A percentile compares a stretch with the other conserved stretches of the same genome.
Conservation (phyloP, 2,329 filamentous ascomycete species). For the Sclerotinia trifoliorum region DNA sequence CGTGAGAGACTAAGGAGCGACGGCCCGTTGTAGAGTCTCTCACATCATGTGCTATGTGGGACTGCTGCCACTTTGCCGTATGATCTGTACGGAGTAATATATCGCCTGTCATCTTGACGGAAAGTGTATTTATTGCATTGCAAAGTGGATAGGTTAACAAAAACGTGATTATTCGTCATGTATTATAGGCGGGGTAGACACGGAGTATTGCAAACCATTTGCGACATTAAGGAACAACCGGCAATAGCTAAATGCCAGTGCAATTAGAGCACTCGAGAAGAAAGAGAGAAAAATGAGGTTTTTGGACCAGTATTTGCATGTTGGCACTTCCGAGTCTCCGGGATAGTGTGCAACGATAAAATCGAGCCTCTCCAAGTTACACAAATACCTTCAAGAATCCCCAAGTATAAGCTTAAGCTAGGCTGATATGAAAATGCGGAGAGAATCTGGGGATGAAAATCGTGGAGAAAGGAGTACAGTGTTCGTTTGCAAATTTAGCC, state of each 20-base stretch:
- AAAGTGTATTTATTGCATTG: not conserved
- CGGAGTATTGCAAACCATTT: not conserved
- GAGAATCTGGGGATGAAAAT: conserved; percentile 13
- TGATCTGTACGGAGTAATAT: not conserved
- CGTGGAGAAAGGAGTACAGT: not conserved
- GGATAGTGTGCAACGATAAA: not conserved
- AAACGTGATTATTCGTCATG: not conserved
- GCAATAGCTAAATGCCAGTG: not conserved
- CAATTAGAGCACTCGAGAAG: not conserved
- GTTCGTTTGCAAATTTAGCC: conserved; percentile 5
- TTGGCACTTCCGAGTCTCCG: not conserved
- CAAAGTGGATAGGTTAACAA: not conserved
- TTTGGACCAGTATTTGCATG: not conserved
- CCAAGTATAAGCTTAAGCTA: not conserved
- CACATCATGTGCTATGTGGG: conserved; percentile 20
- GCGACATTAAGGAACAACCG: not conserved
- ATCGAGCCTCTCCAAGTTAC: not conserved
- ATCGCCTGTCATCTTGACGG: not conserved
- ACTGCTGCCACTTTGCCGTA: conserved; percentile 16
- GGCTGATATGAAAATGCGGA: conserved; percentile 9
- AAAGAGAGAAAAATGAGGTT: not conserved
- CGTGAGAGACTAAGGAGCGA: conserved; percentile 15
- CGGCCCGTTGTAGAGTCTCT: conserved; percentile 17
- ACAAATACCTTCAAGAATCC: not conserved
- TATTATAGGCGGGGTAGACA: not conserved